phyloP scores from a whole-genome alignment of 306 rosid species.

The Cercis canadensis region DNA sequence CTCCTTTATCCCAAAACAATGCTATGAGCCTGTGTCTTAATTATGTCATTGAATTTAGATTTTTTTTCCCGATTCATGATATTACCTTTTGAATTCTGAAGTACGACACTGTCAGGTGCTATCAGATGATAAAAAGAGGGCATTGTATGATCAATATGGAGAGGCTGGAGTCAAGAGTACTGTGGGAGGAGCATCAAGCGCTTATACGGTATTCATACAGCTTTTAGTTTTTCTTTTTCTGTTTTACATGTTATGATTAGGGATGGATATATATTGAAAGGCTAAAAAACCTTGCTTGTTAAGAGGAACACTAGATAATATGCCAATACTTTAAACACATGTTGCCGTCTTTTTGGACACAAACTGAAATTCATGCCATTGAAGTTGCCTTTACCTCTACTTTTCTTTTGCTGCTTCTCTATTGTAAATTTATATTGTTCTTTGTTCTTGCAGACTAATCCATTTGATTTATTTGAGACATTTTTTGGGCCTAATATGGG shows the following conservation, averaged over 20 bases:
- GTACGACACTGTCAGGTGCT: conserved; percentile 87
- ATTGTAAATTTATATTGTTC: conserved; percentile 8
- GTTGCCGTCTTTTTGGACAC: conserved; percentile 19
- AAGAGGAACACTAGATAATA: conserved; percentile 11
- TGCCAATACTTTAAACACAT: neutral
- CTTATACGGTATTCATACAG: conserved; percentile 75
- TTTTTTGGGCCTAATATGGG: conserved; percentile 91
- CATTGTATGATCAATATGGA: conserved; percentile 94
- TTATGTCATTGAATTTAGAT: conserved; percentile 15
- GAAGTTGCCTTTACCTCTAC: conserved; percentile 12
- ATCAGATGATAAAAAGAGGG: conserved; percentile 97
- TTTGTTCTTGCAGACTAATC: conserved; percentile 77
- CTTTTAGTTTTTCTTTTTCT: neutral
- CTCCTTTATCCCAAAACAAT: conserved; percentile 14
- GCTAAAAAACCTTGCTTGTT: conserved; percentile 6
- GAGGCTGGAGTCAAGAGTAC: conserved; percentile 95
- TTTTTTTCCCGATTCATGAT: conserved; percentile 32
- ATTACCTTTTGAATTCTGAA: conserved; percentile 71
- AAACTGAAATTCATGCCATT: conserved; percentile 34
- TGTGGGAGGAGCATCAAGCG: conserved; percentile 84
- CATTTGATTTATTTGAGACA: conserved; percentile 97
- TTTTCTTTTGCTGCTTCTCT: conserved; percentile 4
- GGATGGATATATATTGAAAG: neutral
- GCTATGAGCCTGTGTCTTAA: conserved; percentile 2
- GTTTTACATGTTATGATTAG: too few relatives aligned